Percentiles rank a stretch among this genome's conserved stretches.
Evolutionary conservation across 2,329 filamentous ascomycete species (phyloP).

Genomic region (Stemphylium beticola): DNA sequence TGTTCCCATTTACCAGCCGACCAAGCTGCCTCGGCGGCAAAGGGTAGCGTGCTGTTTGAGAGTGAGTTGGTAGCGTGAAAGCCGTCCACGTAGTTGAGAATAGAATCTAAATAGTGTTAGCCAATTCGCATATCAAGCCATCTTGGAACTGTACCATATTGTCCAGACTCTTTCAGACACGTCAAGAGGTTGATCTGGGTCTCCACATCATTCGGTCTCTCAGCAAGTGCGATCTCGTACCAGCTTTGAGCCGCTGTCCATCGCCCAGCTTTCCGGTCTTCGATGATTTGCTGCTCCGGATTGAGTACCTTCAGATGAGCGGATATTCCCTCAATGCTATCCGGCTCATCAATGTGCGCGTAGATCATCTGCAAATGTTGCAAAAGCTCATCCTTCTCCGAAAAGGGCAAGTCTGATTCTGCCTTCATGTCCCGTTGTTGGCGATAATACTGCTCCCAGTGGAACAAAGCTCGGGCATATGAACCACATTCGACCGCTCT

Average conservation of each 20-base stretch:
- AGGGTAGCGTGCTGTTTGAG: conserved; percentile 68
- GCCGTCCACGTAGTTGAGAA: conserved; percentile 84
- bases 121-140: conserved; percentile 17
- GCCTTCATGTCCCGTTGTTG: conserved; percentile 54
- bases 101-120: conserved; percentile 64
- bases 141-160: conserved; percentile 69
- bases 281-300: conserved; percentile 89
- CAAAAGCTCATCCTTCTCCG: conserved; percentile 68
- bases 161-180: conserved; percentile 93
- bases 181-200: conserved; percentile 83
- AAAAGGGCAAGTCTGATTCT: conserved; percentile 56
- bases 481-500: conserved; percentile 93
- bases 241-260: conserved; percentile 97
- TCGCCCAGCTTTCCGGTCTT: conserved; percentile 88
- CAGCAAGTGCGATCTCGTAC: conserved; percentile 89
- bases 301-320: conserved; percentile 85
- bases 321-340: conserved; percentile 94
- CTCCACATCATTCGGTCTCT: conserved; percentile 77
- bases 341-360: conserved; percentile 95
- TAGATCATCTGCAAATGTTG: conserved; percentile 91
- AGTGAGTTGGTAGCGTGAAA: conserved; percentile 59
- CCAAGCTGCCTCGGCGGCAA: conserved; percentile 92
- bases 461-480: conserved; percentile 88
- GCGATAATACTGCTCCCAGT: conserved; percentile 90
- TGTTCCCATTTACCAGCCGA: conserved; percentile 81